These are phyloP conservation scores for Mycena sp. DNA, from an alignment of 1,284 basidiomycete species.

Conservation along the genomic window DNA sequence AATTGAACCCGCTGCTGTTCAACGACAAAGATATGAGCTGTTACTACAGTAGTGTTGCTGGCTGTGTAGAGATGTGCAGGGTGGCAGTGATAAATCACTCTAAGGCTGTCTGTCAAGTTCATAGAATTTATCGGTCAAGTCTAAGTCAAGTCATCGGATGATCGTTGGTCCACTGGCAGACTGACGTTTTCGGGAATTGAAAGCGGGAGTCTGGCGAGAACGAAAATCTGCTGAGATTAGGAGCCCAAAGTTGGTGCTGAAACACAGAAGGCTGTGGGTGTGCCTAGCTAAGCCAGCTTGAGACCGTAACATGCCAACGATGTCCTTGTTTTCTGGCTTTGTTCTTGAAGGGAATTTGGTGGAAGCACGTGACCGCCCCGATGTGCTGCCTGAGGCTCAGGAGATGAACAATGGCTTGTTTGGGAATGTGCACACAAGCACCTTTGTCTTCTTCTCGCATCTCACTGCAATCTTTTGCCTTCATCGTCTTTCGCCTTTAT, in stretches of 20 bases:
- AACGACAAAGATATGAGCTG: no score
- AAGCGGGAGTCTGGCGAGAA: no score
- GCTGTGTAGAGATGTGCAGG: no score
- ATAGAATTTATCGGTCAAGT: no score
- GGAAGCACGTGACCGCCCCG: not conserved
- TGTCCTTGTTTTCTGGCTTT: conserved; percentile 7
- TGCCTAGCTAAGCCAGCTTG: not conserved
- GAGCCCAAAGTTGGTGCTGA: not conserved
- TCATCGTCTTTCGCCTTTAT: conserved; percentile 36
- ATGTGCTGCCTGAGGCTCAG: conserved; percentile 14
- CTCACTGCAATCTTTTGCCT: not conserved
- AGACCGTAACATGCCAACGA: not conserved
- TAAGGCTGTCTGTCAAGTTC: no score
- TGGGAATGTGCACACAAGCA: not conserved
- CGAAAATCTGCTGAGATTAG: no score
- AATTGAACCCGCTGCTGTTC: no score
- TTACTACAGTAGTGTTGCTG: no score
- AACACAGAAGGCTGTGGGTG: not conserved
- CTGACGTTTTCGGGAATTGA: no score
- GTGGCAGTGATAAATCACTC: not conserved
- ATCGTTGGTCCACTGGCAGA: no score
- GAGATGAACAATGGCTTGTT: conserved; percentile 21
- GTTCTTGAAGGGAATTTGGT: no score
- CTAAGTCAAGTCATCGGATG: no score
- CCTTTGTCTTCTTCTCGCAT: conserved; percentile 8